Base-by-base conservation (phyloP, 176 grass and related monocot species). In the Cenchrus purpureus region DNA sequence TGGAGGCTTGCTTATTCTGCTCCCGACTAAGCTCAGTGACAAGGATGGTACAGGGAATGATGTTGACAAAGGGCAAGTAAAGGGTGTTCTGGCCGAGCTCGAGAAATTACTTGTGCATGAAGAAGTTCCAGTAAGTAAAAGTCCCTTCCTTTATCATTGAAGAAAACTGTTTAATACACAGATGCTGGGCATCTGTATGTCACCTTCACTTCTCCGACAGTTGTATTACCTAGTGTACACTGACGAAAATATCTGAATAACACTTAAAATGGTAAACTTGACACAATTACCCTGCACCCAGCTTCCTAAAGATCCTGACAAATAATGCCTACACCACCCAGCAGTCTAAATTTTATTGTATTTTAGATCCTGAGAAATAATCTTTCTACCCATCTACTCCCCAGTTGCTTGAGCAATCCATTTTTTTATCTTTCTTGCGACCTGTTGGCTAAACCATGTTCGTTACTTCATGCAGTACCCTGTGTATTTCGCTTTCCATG, bases 1-100 rank as follows among this genome's bases (percentile, higher is more conserved):
- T 20, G 97, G 97, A 37, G 97, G 97, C 13, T 84, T 99, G 88
- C 81, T 99, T 50, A 80, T 99, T 92, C 83, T 99, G 14, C 94
- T 99, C 17, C 97, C 97, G 65, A 78, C 73, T 60, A 94, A 99
- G 10, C 79, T 89, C 60, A 12, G 74, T 17, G 19, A 52, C 51
- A 88, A 93, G 72, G 82, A 85, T 40, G 80, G 15, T 77, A 44
- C 45, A 4, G 85, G 52, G 16, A 86, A 66, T 12, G 59, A 60
- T 5, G 76, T 78, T 40, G 86, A 87, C 82, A 67, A 84, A 31
- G 87, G 72, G 10, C 65, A 82, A 20, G 65, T 91, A 28, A 99
- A 85, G 73, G 80, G 64, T 64, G 72, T 84, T 64, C 79, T 99
- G 19, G 65, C 70, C 66, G 90, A 99, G 56, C 83, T 99, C 43